Conservation (phyloP, 768 basidiomycete genomes). For the Trametes punicea region DNA sequence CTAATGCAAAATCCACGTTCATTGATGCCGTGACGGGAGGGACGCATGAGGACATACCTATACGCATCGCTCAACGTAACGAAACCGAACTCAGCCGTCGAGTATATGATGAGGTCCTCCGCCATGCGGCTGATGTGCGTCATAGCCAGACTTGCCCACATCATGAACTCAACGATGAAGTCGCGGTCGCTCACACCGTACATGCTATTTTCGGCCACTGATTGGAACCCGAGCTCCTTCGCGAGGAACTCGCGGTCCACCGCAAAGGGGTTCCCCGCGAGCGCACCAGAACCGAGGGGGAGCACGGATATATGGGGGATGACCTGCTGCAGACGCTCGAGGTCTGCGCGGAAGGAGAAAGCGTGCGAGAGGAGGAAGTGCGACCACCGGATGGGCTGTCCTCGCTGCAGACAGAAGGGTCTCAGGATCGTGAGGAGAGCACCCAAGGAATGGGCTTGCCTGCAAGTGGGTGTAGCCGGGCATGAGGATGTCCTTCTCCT, state of each 20-base stretch:
- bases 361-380: constrained; percentile 95
- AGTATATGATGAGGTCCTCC: constrained; percentile 96
- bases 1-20: constrained; percentile 38
- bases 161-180: constrained; percentile 95
- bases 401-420: constrained; percentile 55
- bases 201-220: constrained; percentile 92
- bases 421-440: not conserved
- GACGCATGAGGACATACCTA: too few relatives aligned
- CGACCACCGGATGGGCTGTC: constrained; percentile 98
- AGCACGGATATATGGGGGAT: constrained; percentile 89
- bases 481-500: constrained; percentile 85
- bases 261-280: constrained; percentile 94
- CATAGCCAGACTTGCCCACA: constrained; percentile 93
- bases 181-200: constrained; percentile 97
- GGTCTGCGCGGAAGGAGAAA: constrained; percentile 87
- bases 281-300: constrained; percentile 90
- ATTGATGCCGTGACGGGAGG: too few relatives aligned
- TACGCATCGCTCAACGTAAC: constrained; percentile 96
- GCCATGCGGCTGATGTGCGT: constrained; percentile 92
- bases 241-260: constrained; percentile 94
- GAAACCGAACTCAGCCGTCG: constrained; percentile 96
- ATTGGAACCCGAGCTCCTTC: constrained; percentile 82
- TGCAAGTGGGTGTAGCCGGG: constrained; percentile 99
- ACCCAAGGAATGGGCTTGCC: constrained; percentile 44
- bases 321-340: constrained; percentile 79